Percentiles rank a stretch among this genome's conserved stretches.
Evolutionary conservation across 2,329 filamentous ascomycete genomes (phyloP).

Genomic region (Colletotrichum musicola): DNA sequence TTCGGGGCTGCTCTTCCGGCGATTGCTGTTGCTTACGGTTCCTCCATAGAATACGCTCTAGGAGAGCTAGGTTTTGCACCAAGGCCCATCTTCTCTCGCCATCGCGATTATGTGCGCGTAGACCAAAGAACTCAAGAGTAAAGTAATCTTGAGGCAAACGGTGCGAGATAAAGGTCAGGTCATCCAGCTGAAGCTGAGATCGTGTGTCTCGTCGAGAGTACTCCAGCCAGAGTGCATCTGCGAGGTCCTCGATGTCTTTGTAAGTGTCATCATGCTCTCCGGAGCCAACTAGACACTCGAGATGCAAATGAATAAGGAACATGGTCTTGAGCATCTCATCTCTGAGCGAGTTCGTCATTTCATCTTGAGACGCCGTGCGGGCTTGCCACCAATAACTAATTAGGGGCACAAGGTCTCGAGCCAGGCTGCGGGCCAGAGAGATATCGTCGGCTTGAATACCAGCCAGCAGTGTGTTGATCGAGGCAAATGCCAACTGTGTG

Average conservation of each 20-base stretch:
- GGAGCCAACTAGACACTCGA: conserved; percentile 68
- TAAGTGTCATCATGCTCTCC: conserved; percentile 54
- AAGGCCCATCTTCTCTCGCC: conserved; percentile 72
- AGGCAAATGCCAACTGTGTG: conserved; percentile 80
- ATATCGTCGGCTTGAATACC: conserved; percentile 77
- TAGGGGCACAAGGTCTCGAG: conserved; percentile 75
- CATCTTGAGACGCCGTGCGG: conserved; percentile 72
- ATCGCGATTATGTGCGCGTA: conserved; percentile 65
- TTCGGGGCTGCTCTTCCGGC: conserved; percentile 62
- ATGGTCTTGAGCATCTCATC: conserved; percentile 84
- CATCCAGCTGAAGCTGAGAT: conserved; percentile 81
- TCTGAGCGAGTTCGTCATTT: conserved; percentile 72
- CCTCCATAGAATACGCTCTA: conserved; percentile 63
- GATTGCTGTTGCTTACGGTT: conserved; percentile 42
- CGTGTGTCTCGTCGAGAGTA: conserved; percentile 80
- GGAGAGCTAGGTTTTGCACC: conserved; percentile 68
- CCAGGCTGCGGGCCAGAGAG: conserved; percentile 69
- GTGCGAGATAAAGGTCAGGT: conserved; percentile 72
- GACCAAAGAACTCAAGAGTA: conserved; percentile 62
- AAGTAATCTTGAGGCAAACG: conserved; percentile 59
- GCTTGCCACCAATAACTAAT: conserved; percentile 83
- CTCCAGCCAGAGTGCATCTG: conserved; percentile 80
- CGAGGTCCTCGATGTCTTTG: conserved; percentile 71
- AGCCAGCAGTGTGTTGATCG: conserved; percentile 78
- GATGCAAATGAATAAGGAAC: conserved; percentile 73